Evolutionary conservation across 441 rosid genomes (phyloP).

Genomic region (Populus hybrid): DNA sequence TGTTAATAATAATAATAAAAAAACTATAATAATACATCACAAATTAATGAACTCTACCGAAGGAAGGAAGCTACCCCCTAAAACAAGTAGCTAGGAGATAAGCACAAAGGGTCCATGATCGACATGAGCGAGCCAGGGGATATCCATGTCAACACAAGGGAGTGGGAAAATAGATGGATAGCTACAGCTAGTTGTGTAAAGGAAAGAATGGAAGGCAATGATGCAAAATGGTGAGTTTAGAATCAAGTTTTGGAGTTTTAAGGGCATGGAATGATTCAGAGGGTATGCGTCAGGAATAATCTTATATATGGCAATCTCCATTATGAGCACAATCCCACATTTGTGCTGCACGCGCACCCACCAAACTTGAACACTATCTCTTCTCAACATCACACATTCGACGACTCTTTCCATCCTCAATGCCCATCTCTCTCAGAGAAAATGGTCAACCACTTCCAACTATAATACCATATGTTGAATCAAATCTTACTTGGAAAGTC

Average conservation of each 20-base stretch:
- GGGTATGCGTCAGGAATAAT: conserved; percentile 30
- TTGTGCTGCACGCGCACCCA: conserved; percentile 74
- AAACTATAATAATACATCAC: conserved; percentile 22
- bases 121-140: no score
- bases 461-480: conserved; percentile 17
- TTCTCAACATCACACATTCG: no score
- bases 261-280: conserved; percentile 26
- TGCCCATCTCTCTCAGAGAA: background rate
- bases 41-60: conserved; percentile 3
- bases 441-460: conserved; percentile 37
- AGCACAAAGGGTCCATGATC: no score
- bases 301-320: conserved; percentile 42
- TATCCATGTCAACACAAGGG: background rate
- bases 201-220: conserved; percentile 16
- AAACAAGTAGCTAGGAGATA: background rate
- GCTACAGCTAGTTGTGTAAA: background rate
- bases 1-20: conserved; percentile 10
- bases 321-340: conserved; percentile 54
- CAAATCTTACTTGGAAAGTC: conserved; percentile 40
- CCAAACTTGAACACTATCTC: conserved; percentile 40
- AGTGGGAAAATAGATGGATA: no score
- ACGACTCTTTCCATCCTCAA: background rate
- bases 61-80: background rate
- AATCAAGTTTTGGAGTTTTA: conserved; percentile 18
- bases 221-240: conserved; percentile 36